These are phyloP conservation scores for Isatis tinctoria DNA, from an alignment of 345 rosid genomes.

Conservation along the genomic window DNA sequence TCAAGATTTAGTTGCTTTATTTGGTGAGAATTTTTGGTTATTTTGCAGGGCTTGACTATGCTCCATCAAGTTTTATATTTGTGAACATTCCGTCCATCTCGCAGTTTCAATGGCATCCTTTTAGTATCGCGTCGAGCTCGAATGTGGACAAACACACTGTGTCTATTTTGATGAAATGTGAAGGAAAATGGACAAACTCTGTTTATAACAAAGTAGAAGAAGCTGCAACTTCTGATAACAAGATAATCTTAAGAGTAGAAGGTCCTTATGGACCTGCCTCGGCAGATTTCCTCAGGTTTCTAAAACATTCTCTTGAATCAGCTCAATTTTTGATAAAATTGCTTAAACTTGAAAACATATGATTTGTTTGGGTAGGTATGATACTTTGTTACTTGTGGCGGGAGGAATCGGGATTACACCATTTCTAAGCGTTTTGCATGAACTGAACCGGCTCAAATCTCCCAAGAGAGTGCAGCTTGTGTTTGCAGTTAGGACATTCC, in stretches of 20 bases:
- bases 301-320: not conserved
- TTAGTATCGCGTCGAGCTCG: conserved; percentile 77
- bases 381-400: conserved; percentile 62
- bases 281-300: conserved; percentile 57
- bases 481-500: conserved; percentile 47
- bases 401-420: conserved; percentile 92
- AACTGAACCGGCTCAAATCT: conserved; percentile 42
- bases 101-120: conserved; percentile 74
- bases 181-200: conserved; percentile 60
- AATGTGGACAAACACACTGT: conserved; percentile 42
- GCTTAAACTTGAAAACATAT: not conserved
- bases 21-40: not conserved
- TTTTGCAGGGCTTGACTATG: conserved; percentile 57
- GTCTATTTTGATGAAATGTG: conserved; percentile 62
- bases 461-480: conserved; percentile 54
- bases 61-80: conserved; percentile 61
- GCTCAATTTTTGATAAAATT: not conserved
- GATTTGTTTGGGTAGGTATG: conserved; percentile 46
- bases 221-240: conserved; percentile 28
- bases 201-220: conserved; percentile 47
- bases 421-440: conserved; percentile 70
- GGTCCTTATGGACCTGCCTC: conserved; percentile 89
- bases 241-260: conserved; percentile 48
- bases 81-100: conserved; percentile 68
- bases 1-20: not conserved